These are phyloP conservation scores for Ichthyophthirius multifiliis DNA, from an alignment of 169 alveolate species.

Conservation along the genomic window DNA sequence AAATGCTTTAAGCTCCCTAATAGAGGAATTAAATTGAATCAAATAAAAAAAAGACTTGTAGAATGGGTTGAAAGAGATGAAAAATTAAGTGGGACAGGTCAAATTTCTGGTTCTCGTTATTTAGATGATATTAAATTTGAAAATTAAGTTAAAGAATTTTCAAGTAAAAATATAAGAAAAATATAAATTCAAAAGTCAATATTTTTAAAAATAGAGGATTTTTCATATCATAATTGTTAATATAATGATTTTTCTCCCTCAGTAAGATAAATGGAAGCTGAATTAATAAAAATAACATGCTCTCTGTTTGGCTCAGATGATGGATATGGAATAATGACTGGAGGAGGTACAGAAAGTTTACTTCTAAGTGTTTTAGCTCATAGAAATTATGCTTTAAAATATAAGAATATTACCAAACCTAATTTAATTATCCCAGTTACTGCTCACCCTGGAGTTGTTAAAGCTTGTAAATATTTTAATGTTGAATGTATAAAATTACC, in stretches of 20 bases:
- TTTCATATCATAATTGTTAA: constrained; percentile 54
- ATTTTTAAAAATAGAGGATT: constrained; percentile 34
- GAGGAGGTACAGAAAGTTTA: constrained; percentile 85
- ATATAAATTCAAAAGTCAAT: too few species aligned
- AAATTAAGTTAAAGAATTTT: neutral
- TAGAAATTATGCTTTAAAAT: constrained; percentile 61
- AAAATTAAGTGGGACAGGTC: neutral
- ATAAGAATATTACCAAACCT: constrained; percentile 73
- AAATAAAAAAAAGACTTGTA: neutral
- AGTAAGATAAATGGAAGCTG: constrained; percentile 72
- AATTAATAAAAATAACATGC: constrained; percentile 71
- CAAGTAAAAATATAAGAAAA: too few species aligned
- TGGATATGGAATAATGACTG: constrained; percentile 76
- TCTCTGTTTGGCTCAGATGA: constrained; percentile 73
- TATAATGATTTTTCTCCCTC: constrained; percentile 59
- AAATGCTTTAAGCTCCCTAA: too few species aligned
- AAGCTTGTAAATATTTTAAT: constrained; percentile 68
- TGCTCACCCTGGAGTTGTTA: constrained; percentile 82
- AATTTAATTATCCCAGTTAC: constrained; percentile 67
- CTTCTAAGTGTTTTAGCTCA: constrained; percentile 73
- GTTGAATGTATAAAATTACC: constrained; percentile 63
- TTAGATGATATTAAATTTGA: neutral
- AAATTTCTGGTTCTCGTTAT: neutral
- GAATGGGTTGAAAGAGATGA: constrained; percentile 3
- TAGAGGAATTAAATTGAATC: too few species aligned